Evolutionary conservation across 2,329 filamentous ascomycete species (phyloP).

Genomic region (Colletotrichum lini): DNA sequence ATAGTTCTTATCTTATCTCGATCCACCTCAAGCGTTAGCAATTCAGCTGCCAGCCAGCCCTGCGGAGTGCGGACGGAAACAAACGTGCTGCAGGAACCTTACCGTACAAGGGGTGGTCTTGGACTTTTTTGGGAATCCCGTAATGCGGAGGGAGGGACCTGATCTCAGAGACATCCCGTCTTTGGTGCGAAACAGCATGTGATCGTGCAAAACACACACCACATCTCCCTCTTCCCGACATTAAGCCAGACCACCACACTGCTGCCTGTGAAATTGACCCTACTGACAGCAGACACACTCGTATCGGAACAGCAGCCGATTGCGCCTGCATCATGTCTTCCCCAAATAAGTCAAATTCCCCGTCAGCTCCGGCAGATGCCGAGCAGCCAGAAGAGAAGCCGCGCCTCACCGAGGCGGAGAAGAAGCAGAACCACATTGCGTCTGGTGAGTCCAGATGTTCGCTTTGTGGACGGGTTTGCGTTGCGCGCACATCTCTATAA

Average conservation of each 20-base stretch:
- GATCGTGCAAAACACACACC: constrained; percentile 35
- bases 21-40: neutral
- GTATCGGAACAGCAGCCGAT: neutral
- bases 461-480: neutral
- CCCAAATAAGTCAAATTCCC: constrained; percentile 41
- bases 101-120: constrained; percentile 24
- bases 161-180: constrained; percentile 22
- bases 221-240: neutral
- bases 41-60: constrained; percentile 33
- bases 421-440: constrained; percentile 70
- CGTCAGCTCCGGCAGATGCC: constrained; percentile 29
- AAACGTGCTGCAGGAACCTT: constrained; percentile 42
- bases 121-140: constrained; percentile 11
- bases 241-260: neutral
- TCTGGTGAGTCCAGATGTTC: constrained; percentile 57
- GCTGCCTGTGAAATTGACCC: neutral
- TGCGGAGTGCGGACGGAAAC: constrained; percentile 34
- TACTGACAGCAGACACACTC: neutral
- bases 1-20: constrained; percentile 24
- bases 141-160: constrained; percentile 22
- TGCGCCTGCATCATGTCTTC: constrained; percentile 38
- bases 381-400: constrained; percentile 61
- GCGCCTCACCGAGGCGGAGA: constrained; percentile 67
- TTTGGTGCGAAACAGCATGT: constrained; percentile 34
- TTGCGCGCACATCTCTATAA: neutral